Evolutionary conservation across 2,329 filamentous ascomycete species (phyloP), one percentile per base, ranked within the genome.

Genomic region (Talaromyces sp.): DNA sequence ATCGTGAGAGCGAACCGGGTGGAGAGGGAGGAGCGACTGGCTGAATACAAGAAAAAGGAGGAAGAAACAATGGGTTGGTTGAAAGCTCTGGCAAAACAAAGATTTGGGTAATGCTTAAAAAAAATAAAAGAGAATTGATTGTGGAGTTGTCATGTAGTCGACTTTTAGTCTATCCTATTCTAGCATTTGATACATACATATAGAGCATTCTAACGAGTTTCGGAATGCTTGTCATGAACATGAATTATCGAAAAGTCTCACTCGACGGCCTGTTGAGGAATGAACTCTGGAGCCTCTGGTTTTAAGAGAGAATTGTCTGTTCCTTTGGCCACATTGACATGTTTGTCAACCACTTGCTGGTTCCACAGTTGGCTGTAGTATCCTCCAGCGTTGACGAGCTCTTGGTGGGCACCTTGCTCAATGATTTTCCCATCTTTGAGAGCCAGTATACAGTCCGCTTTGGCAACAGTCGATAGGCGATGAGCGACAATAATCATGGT

Each of bases 401-500:
- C 83, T 62, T 93, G 86, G 72, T 98, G 94, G 0, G 86, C 93
- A 57, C 95, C 95, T 75, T 96, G 92, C 75, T 99, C 95, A 16
- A 96, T 83, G 63, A 99, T 96, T 16, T 82, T 79, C 14, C 95
- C 95, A 63, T 87, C 78, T 5, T 87, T 84, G 88, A 99, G 94
- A 66, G 97, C 93, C 12, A 98, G 91, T 67, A 99, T 99, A 69
- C 96, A 97, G 75, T 98, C 90, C 0, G 94, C 93, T 65, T 92
- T 88, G 76, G 88, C 92, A 79, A 98, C 96, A 6, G 95, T 99
- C 0, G 92, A 96, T 10, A 99, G 82, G 67, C 94, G 89, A 78
- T 99, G 95, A 54, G 95, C 95, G 75, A 99, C 98, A 7, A 92
- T 91, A 68, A 98, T 96, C 2, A 94, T 98, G 0, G 95, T 99